Percentiles rank a stretch among this genome's conserved stretches.
Evolutionary conservation across 1,284 basidiomycete species (phyloP).

Genomic region (Neotropicomus parvogracilis): DNA sequence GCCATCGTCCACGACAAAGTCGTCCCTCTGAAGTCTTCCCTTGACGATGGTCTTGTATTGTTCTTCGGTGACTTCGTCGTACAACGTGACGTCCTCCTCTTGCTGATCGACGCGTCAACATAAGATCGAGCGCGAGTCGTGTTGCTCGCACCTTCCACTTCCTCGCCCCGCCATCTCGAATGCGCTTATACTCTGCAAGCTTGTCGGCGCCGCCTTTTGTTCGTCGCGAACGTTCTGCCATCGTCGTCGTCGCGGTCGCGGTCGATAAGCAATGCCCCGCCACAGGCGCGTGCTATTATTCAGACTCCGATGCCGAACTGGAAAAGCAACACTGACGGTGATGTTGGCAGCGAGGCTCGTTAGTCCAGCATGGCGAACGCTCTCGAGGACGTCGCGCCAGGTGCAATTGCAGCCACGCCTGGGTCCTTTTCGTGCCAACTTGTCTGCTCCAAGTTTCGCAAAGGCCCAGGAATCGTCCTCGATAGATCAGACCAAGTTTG

Average conservation of each 20-base stretch:
- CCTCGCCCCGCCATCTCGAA: conserved; percentile 47
- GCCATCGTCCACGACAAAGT: conserved; percentile 96
- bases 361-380: conserved; percentile 13
- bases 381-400: background rate
- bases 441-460: conserved; percentile 10
- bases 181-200: conserved; percentile 49
- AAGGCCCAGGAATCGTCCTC: background rate
- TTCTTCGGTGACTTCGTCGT: conserved; percentile 91
- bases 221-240: conserved; percentile 36
- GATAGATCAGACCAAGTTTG: conserved; percentile 6
- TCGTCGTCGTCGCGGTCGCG: conserved; percentile 29
- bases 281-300: conserved; percentile 30
- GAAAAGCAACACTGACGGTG: no score
- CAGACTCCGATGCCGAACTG: conserved; percentile 23
- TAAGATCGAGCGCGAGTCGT: background rate
- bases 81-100: conserved; percentile 73
- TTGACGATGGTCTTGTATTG: conserved; percentile 87
- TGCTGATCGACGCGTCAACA: conserved; percentile 36
- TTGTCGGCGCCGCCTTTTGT: conserved; percentile 39
- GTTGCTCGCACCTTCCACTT: conserved; percentile 41
- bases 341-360: conserved; percentile 1
- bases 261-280: conserved; percentile 12
- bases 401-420: background rate
- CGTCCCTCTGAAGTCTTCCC: conserved; percentile 82
- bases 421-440: conserved; percentile 15